A percentile compares a stretch with the other conserved stretches of the same genome.
Conservation (phyloP, 768 basidiomycete species). For the Tylopilus subfusipes region DNA sequence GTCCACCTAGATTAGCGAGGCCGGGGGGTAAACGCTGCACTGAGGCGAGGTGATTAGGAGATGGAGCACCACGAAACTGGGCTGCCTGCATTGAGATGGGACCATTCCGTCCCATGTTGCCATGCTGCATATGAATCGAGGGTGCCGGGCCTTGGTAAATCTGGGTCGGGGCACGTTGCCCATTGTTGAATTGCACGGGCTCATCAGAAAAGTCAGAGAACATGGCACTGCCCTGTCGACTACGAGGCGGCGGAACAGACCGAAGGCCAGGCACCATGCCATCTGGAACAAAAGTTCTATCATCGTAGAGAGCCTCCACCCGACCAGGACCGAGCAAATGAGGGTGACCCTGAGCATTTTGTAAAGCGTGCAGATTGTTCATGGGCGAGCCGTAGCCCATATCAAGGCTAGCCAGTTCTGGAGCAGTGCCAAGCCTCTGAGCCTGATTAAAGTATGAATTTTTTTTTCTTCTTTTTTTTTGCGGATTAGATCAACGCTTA, state of each 20-base stretch:
- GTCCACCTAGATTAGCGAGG: constrained; percentile 75
- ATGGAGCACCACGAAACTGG: constrained; percentile 68
- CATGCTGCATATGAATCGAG: constrained; percentile 53
- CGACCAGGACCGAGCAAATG: constrained; percentile 42
- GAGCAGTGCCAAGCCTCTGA: constrained; percentile 23
- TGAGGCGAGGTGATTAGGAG: constrained; percentile 51
- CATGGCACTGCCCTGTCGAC: constrained; percentile 50
- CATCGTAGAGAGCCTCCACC: constrained; percentile 70
- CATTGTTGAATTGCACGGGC: constrained; percentile 52
- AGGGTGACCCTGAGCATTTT: constrained; percentile 42
- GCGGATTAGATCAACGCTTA: constrained; percentile 31
- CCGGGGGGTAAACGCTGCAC: constrained; percentile 73
- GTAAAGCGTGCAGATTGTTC: constrained; percentile 36
- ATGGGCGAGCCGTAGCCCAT: constrained; percentile 22
- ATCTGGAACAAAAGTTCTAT: constrained; percentile 77
- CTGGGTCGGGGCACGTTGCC: constrained; percentile 57
- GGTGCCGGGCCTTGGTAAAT: constrained; percentile 50
- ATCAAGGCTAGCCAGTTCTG: constrained; percentile 26
- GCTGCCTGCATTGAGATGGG: constrained; percentile 56
- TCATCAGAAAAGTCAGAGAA: constrained; percentile 67
- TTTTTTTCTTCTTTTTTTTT: background rate
- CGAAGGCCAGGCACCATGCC: constrained; percentile 84
- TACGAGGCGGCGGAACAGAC: constrained; percentile 58
- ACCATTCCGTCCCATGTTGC: constrained; percentile 44
- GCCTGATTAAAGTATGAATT: constrained; percentile 22